Evolutionary conservation across 2,329 filamentous ascomycete species (phyloP).

Genomic region (Colletotrichum sidae): DNA sequence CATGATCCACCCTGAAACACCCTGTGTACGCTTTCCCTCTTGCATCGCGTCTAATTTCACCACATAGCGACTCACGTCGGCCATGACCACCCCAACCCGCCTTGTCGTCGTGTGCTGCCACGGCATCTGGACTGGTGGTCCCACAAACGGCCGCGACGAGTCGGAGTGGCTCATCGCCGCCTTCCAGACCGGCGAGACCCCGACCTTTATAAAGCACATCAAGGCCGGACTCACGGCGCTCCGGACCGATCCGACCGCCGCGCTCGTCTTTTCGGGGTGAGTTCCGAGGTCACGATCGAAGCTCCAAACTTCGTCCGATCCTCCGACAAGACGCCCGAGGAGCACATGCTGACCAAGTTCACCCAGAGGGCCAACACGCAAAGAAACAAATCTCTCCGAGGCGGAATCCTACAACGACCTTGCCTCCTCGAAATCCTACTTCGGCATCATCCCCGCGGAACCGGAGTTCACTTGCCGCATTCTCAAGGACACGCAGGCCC

Average conservation of each 20-base stretch:
- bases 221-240: slow-evolving; percentile 70
- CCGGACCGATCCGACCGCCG: slow-evolving; percentile 54
- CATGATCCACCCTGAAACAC: slow-evolving; percentile 28
- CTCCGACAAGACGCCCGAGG: too few relatives aligned
- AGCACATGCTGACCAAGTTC: neutral
- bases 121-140: slow-evolving; percentile 77
- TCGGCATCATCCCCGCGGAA: slow-evolving; percentile 48
- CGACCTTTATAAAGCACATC: slow-evolving; percentile 83
- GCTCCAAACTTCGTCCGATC: too few relatives aligned
- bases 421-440: slow-evolving; percentile 59
- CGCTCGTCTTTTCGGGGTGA: slow-evolving; percentile 81
- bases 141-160: slow-evolving; percentile 63
- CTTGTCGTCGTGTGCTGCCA: slow-evolving; percentile 88
- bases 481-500: slow-evolving; percentile 75
- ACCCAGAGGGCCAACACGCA: slow-evolving; percentile 71
- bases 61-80: neutral
- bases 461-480: slow-evolving; percentile 52
- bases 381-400: slow-evolving; percentile 67
- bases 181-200: slow-evolving; percentile 83
- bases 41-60: neutral
- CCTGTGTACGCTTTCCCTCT: neutral
- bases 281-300: slow-evolving; percentile 21
- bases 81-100: slow-evolving; percentile 53
- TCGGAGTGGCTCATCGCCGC: slow-evolving; percentile 78
- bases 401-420: slow-evolving; percentile 72